Evolutionary conservation across 2,329 filamentous ascomycete genomes (phyloP), one percentile per base, ranked within the genome.

Genomic region (Aschersonia sp.): DNA sequence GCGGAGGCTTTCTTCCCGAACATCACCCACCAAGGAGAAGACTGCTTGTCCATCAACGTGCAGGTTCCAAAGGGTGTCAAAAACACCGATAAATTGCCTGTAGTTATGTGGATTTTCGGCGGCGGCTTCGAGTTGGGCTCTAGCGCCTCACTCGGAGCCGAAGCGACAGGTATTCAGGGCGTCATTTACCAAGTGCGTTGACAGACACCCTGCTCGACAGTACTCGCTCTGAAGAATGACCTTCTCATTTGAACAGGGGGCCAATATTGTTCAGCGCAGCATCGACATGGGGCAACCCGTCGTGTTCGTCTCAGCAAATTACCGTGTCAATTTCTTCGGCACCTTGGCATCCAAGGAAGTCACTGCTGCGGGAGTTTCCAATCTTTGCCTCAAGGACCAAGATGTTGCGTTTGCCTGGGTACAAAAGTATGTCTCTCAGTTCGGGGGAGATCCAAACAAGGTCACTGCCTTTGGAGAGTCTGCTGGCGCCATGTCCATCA

Each of bases 401-500:
- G 59, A 66, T 12, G 64, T 67, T 3, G 65, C 66, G 2, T 61
- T 75, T 28, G 56, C 73, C 52, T 76, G 72, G 72, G 67, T 72
- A 1, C 63, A 69, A 44, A 59, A 69, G 44, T 64, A 74, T 52
- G 70, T 75, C 42, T 47, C 54, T 6, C 58, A 67, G 0, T 58
- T 76, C 4, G 68, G 69, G 6, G 74, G 73, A n/a, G 68, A 75
- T 50, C 61, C 65, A 4, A 58, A 56, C 3, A 53, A 60, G 3
- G 70, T 76, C 5, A 73, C 67, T 1, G 70, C 70, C 4, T 69
- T 69, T 62, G 74, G 72, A 2, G 68, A 74, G 52, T 73, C 68
- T 6, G 72, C 73, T 0, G 73, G 74, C 1, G 74, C 69, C 1
- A 66, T 68, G 1, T 73, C 69, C 4, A 68, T 76, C 46, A 53